Evolutionary conservation across 805 yeast genomes (phyloP).

Genomic region (Schwanniomyces yamadae): DNA sequence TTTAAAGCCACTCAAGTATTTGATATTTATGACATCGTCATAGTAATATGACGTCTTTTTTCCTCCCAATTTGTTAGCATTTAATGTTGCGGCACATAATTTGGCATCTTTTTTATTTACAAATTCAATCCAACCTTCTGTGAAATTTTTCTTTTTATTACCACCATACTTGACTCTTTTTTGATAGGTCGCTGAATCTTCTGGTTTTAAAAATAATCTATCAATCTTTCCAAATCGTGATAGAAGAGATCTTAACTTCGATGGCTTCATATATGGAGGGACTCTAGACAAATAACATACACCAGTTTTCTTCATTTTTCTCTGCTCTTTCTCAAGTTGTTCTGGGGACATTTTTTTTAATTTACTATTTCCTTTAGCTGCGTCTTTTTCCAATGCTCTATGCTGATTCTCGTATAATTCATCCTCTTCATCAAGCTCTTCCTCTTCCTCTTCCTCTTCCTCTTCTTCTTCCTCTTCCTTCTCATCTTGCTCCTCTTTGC

Average conservation of each 20-base stretch:
- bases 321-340: slow-evolving; percentile 53
- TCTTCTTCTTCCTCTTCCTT: slow-evolving; percentile 15
- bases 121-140: slow-evolving; percentile 98
- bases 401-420: slow-evolving; percentile 6
- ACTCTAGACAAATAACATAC: slow-evolving; percentile 88
- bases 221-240: slow-evolving; percentile 85
- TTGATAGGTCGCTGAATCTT: slow-evolving; percentile 62
- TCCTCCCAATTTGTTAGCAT: slow-evolving; percentile 90
- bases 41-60: slow-evolving; percentile 87
- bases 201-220: slow-evolving; percentile 83
- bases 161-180: slow-evolving; percentile 84
- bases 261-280: slow-evolving; percentile 98
- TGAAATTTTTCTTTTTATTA: slow-evolving; percentile 80
- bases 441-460: slow-evolving; percentile 12
- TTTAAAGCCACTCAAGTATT: slow-evolving; percentile 86
- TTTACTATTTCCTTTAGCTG: slow-evolving; percentile 23
- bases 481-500: slow-evolving; percentile 13
- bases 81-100: slow-evolving; percentile 78
- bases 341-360: slow-evolving; percentile 57
- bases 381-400: slow-evolving; percentile 13
- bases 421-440: slow-evolving; percentile 8
- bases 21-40: slow-evolving; percentile 90
- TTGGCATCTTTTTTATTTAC: slow-evolving; percentile 82
- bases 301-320: slow-evolving; percentile 70
- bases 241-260: slow-evolving; percentile 78